Evolutionary conservation across 768 basidiomycete genomes (phyloP).

Genomic region (Lactarius quietus): DNA sequence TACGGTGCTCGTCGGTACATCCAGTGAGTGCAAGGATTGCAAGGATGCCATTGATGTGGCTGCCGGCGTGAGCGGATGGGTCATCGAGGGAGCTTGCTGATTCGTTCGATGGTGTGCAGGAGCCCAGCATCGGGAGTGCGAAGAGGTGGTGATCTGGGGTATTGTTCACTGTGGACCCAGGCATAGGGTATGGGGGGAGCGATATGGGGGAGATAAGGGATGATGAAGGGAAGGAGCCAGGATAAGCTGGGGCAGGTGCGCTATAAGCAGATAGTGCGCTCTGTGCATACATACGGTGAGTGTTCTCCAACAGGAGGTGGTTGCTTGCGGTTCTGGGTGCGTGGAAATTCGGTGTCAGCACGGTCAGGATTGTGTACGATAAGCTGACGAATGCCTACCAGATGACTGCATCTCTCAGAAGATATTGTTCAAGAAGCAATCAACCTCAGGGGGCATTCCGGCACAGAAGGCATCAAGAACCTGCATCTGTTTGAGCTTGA

Average conservation of each 20-base stretch:
- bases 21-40: slow-evolving; percentile 35
- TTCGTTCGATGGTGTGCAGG: slow-evolving; percentile 20
- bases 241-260: slow-evolving; percentile 29
- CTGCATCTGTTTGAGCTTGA: too few species aligned
- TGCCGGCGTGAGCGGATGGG: slow-evolving; percentile 19
- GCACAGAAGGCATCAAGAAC: slow-evolving; percentile 38
- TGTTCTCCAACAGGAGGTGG: slow-evolving; percentile 36
- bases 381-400: slow-evolving; percentile 27
- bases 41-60: slow-evolving; percentile 33
- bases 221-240: slow-evolving; percentile 20
- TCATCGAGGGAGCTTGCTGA: slow-evolving; percentile 19
- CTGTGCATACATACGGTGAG: slow-evolving; percentile 35
- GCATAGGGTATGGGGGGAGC: slow-evolving; percentile 23
- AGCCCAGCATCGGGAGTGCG: slow-evolving; percentile 21
- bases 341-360: slow-evolving; percentile 1
- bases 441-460: slow-evolving; percentile 32
- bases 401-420: slow-evolving; percentile 34
- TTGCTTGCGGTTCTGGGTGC: slow-evolving; percentile 35
- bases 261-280: slow-evolving; percentile 23
- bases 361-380: neutral
- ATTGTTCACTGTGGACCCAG: slow-evolving; percentile 23
- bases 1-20: slow-evolving; percentile 31
- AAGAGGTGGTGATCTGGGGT: slow-evolving; percentile 22
- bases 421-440: slow-evolving; percentile 30
- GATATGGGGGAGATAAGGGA: slow-evolving; percentile 25